Conservation (phyloP, 257 asterid species). For the Solanum megistacrolobum region DNA sequence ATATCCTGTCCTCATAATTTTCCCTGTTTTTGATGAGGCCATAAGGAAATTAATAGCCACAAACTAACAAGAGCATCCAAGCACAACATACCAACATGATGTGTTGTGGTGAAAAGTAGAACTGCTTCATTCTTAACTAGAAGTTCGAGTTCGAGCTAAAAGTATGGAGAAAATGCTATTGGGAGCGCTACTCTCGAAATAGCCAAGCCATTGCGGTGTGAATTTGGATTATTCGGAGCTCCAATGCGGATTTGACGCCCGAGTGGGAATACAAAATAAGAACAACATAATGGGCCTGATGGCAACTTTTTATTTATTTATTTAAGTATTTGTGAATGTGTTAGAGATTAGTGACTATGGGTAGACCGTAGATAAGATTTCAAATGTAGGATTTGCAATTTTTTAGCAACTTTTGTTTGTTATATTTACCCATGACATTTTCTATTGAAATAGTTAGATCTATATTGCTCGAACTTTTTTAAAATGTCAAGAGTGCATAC, state of each 20-base stretch:
- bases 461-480: background rate
- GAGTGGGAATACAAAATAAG: background rate
- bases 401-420: background rate
- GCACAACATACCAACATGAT: background rate
- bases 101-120: background rate
- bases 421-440: background rate
- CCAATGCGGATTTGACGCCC: no score
- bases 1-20: background rate
- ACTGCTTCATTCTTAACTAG: no score
- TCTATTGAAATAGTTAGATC: background rate
- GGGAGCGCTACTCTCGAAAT: accelerated
- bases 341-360: background rate
- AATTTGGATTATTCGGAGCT: accelerated
- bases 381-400: background rate
- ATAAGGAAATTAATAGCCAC: background rate
- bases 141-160: no score
- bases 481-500: accelerated
- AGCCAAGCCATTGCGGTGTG: accelerated
- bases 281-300: background rate
- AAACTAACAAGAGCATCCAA: background rate
- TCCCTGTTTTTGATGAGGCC: background rate
- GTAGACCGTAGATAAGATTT: background rate
- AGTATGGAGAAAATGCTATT: no score
- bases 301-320: background rate
- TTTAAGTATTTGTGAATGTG: background rate